Percentiles rank a stretch among this genome's conserved stretches.
Conservation (phyloP, 345 rosid species). For the Moricandia arvensis region DNA sequence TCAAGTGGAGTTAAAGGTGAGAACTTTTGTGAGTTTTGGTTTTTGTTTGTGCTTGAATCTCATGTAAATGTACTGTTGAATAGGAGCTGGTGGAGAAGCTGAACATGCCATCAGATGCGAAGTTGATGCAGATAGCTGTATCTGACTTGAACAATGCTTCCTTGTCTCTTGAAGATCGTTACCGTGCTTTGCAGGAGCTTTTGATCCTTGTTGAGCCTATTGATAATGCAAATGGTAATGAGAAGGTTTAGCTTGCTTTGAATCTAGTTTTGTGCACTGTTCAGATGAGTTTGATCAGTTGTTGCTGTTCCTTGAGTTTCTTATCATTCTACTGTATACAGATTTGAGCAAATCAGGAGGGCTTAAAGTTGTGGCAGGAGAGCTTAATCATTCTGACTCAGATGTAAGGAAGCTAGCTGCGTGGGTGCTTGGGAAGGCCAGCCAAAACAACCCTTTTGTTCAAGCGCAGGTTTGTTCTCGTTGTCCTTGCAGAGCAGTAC, state of each 20-base stretch:
- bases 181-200: conserved; percentile 82
- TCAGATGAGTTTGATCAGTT: neutral
- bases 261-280: neutral
- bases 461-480: conserved; percentile 64
- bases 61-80: neutral
- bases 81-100: conserved; percentile 84
- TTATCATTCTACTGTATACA: conserved; percentile 28
- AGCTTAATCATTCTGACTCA: conserved; percentile 67
- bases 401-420: conserved; percentile 78
- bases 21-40: neutral
- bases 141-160: conserved; percentile 74
- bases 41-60: neutral
- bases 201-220: conserved; percentile 84
- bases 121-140: conserved; percentile 77
- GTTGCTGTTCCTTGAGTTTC: neutral
- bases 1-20: conserved; percentile 75
- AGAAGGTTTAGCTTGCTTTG: no score
- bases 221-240: conserved; percentile 56
- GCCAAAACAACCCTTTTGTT: conserved; percentile 84
- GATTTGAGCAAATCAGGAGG: conserved; percentile 90
- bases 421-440: conserved; percentile 89
- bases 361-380: conserved; percentile 47
- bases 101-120: conserved; percentile 80
- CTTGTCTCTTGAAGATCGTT: conserved; percentile 66
- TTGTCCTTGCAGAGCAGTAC: neutral